Evolutionary conservation across 2,329 filamentous ascomycete species (phyloP), one percentile per base, ranked within the genome.

Genomic region (Talaromyces sp.): DNA sequence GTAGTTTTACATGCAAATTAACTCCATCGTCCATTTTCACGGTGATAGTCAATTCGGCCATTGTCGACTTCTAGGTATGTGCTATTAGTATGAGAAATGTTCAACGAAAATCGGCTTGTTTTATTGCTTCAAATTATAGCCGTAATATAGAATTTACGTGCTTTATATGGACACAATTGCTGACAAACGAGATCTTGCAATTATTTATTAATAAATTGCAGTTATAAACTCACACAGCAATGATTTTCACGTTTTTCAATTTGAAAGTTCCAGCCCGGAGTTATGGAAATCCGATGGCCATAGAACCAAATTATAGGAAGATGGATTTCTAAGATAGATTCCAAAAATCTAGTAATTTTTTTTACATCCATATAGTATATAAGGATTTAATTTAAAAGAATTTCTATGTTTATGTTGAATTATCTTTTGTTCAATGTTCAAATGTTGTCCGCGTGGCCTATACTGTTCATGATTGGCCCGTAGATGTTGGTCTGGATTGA

Each of bases 21-120:
- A 12, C 56, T 33, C 56, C 56, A 50, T 57, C 56, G 12, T 57
- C 56, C 56, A 57, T 57, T 23, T 18, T 27, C 28, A 57, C 56
- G 9, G n/a, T 57, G 10, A 42, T 47, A 12, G 16, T 34, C 8
- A 47, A 18, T 18, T 47, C 18, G 4, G 18, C 44, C 44, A 47
- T 47, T 27, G 23, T 47, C 14, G 18, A 14, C 23, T 47, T 18
- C 18, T 47, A 7, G 34, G 3, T 16, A 10, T 47, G 7, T 47
- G 18, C 18, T 23, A 47, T 47, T 42, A 7, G 36, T 40, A 40
- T 40, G 16, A 1, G 36, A 16, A 14, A 40, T 40, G 36, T 16
- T n/a, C 5, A 40, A 40, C 4, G 23, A 36, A 16, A 36, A 16
- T 14, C 3, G 16, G 5, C 14, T 40, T n/a, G 16, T n/a, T 40